Evolutionary conservation across 805 yeast species (phyloP), one percentile per base, ranked within the genome.

Genomic region (Pichia heedii): DNA sequence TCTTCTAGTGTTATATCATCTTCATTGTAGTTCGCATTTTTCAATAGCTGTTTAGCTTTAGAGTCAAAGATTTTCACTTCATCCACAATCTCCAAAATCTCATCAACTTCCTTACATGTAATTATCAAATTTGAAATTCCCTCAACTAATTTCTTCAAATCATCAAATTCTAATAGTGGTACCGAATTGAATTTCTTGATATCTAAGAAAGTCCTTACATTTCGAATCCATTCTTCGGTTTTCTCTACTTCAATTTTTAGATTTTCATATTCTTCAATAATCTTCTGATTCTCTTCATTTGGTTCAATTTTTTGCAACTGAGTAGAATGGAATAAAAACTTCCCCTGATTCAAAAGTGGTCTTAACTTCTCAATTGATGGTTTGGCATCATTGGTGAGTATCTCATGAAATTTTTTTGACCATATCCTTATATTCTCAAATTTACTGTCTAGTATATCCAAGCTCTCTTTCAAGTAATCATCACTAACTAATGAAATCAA

Each of bases 81-180:
- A 26, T 53, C 60, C 5, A 72, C 69, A 37, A 78, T 68, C 47
- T 75, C 81, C 4, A 70, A 46, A 12, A 84, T 58, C 52, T 76
- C 81, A 18, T 74, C 80, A 50, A 79, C 67, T 53, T 84, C 93
- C 0, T 77, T 71, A 16, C 76, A 64, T 3, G 69, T 57, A 43
- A 82, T 73, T 19, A 74, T 70, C 45, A 81, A 52, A 0, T 56
- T 52, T 3, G 80, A 76, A 5, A 80, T 74, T 36, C 67, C 66
- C 16, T 63, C 61, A 13, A 79, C 52, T 20, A 81, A 51, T 19
- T 47, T 40, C 22, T 67, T 58, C 36, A 77, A 54, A 29, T 61
- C 60, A 12, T 57, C 60, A 5, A 68, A 54, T 13, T 39, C 18
- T 11, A 36, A 21, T 9, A 35, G 24, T 13, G 18, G 11, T n/a